Conservation (phyloP, 805 yeast species). For the Kurtzmaniella cleridarum region DNA sequence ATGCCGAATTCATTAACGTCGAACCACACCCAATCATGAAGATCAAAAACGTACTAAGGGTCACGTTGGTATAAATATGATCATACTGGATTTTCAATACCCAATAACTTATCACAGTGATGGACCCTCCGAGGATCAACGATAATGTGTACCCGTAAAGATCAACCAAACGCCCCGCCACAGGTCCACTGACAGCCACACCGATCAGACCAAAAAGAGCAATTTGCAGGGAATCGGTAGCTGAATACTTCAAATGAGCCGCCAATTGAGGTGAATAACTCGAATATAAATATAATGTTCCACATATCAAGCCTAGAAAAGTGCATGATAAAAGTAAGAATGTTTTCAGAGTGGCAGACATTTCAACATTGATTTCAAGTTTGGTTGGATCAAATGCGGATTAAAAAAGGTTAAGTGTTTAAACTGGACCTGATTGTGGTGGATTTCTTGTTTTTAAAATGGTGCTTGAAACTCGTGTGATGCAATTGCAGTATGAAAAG, state of each 20-base stretch:
- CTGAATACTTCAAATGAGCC: constrained; percentile 47
- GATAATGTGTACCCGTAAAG: constrained; percentile 52
- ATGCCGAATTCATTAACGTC: constrained; percentile 57
- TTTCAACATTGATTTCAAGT: not conserved
- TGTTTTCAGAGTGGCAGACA: constrained; percentile 15
- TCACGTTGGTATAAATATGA: constrained; percentile 30
- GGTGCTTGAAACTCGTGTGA: too few species aligned
- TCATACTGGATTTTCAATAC: constrained; percentile 50
- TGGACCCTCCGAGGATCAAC: constrained; percentile 44
- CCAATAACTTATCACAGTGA: constrained; percentile 50
- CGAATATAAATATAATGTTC: constrained; percentile 70
- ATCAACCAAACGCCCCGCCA: constrained; percentile 65
- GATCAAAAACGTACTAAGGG: constrained; percentile 41
- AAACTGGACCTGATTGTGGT: too few species aligned
- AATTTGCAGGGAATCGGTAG: constrained; percentile 56
- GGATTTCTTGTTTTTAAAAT: too few species aligned
- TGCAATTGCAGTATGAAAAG: too few species aligned
- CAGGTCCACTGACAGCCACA: constrained; percentile 57
- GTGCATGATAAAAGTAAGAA: constrained; percentile 25
- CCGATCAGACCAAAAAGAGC: constrained; percentile 70
- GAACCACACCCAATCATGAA: constrained; percentile 64
- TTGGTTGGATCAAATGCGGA: not conserved
- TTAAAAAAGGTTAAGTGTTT: too few species aligned
- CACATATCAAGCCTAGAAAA: constrained; percentile 53
- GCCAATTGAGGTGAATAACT: constrained; percentile 79